These are phyloP conservation scores for Mikania micrantha DNA, from an alignment of 129 eudicot genomes.

Conservation along the genomic window DNA sequence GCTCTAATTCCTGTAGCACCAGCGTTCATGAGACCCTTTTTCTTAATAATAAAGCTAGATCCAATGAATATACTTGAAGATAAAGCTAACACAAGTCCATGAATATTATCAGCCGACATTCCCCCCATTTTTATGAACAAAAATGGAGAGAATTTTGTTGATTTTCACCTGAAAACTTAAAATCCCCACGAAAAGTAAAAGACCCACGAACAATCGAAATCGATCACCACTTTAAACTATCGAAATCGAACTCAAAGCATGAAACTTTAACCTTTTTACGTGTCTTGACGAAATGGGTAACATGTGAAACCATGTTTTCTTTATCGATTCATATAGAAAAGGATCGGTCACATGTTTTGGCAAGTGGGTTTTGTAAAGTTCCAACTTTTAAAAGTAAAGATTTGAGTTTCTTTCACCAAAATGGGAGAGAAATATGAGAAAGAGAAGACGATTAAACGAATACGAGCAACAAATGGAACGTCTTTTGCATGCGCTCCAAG, in stretches of 20 bases:
- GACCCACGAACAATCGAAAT: conserved; percentile 12
- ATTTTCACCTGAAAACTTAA: background rate
- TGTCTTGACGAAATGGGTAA: conserved; percentile 30
- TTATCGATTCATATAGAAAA: conserved; percentile 18
- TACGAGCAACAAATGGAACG: conserved; percentile 19
- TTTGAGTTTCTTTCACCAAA: background rate
- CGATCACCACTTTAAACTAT: conserved; percentile 4
- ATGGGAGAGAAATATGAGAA: background rate
- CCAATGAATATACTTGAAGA: conserved; percentile 88
- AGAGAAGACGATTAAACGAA: background rate
- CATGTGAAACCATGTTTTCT: conserved; percentile 15
- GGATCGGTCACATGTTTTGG: conserved; percentile 28
- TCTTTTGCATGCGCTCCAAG: conserved; percentile 23
- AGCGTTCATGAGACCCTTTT: conserved; percentile 74
- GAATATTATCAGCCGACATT: conserved; percentile 59
- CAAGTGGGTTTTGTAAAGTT: conserved; percentile 9
- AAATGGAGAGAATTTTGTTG: conserved; percentile 12
- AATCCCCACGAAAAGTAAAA: background rate
- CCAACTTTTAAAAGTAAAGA: conserved; percentile 17
- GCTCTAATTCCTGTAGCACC: conserved; percentile 70
- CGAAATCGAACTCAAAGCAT: background rate
- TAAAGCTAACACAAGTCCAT: conserved; percentile 64
- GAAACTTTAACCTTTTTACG: conserved; percentile 17
- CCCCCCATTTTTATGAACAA: conserved; percentile 47
- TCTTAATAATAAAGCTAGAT: conserved; percentile 79